Base-by-base conservation (phyloP, 2,329 filamentous ascomycete species). In the Curvularia sp. region DNA sequence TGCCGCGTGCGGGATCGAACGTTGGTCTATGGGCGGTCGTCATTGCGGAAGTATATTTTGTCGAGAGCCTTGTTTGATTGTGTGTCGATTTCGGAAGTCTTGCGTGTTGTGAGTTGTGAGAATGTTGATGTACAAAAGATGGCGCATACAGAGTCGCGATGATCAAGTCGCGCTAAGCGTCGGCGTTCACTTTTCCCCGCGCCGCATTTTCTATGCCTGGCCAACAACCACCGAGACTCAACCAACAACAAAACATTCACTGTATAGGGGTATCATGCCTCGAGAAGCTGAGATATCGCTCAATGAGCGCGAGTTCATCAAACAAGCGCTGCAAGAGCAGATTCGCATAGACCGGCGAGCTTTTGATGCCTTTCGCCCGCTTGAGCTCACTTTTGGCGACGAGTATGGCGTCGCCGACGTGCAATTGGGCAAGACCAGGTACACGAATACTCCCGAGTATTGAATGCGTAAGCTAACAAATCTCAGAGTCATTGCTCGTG, bases 1-100 rank as follows among this genome's bases (percentile, higher is more conserved):
- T 97, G 76, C 95, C 95, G 75, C 89, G 88, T 85, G 93, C 91
- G 65, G 95, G 95, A 77, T 99, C 95, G 75, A 99, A 99, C 0
- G 95, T 99, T 56, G 95, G 95, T 81, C 95, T 90, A 76, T 89
- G 87, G 57, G 87, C 87, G 79, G 79, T 80, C 38, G 76, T 79
- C 82, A 83, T 83, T 13, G 63, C 79, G 57, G 12, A 10, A 33
- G 6, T 12, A 1, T 41, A n/a, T 50, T 48, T 26, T 54, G 24
- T 4, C 3, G 8, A 10, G 15, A 4, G 3, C 1, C 20, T 7
- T 7, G n/a, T 24, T 41, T 46, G 1, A 22, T 12, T 20, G 46
- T 22, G 18, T 13, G n/a, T 26, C 2, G 31, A 44, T 71, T 73
- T 74, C 71, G 71, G 71, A 69, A 70, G 71, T 74, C 71, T 74